Evolutionary conservation across 2,329 filamentous ascomycete genomes (phyloP).

Genomic region (Penicillium sp.): DNA sequence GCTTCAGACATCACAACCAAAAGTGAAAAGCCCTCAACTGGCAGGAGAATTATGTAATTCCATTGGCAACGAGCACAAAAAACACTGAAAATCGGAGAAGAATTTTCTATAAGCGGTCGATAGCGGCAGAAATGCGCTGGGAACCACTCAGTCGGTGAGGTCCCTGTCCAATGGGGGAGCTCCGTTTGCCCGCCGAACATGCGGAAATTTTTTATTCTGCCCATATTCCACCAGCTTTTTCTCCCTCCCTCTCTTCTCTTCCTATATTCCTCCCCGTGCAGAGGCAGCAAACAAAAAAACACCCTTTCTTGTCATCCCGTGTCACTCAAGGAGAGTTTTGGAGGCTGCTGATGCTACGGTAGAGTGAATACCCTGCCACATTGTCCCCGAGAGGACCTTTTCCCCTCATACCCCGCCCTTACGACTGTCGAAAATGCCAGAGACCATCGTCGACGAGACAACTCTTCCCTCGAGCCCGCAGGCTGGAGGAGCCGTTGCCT

Average conservation of each 20-base stretch:
- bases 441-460: slow-evolving; percentile 37
- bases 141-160: slow-evolving; percentile 28
- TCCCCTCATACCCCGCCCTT: slow-evolving; percentile 27
- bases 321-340: slow-evolving; percentile 29
- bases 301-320: slow-evolving; percentile 22
- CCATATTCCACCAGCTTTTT: slow-evolving; percentile 21
- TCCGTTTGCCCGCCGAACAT: slow-evolving; percentile 26
- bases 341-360: slow-evolving; percentile 45
- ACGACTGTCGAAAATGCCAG: slow-evolving; percentile 35
- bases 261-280: slow-evolving; percentile 34
- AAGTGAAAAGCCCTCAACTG: not conserved
- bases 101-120: slow-evolving; percentile 26
- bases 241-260: slow-evolving; percentile 25
- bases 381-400: slow-evolving; percentile 47
- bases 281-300: slow-evolving; percentile 31
- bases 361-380: slow-evolving; percentile 38
- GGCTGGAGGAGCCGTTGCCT: slow-evolving; percentile 46
- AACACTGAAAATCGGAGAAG: slow-evolving; percentile 17
- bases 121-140: slow-evolving; percentile 23
- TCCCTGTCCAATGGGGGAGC: slow-evolving; percentile 30
- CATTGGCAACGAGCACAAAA: slow-evolving; percentile 10
- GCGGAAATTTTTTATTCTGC: slow-evolving; percentile 33
- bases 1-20: not conserved
- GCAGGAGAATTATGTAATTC: slow-evolving; percentile 15
- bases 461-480: slow-evolving; percentile 46